Evolutionary conservation across 1,284 basidiomycete species (phyloP).

Genomic region (Cystobasidium slooffiae): DNA sequence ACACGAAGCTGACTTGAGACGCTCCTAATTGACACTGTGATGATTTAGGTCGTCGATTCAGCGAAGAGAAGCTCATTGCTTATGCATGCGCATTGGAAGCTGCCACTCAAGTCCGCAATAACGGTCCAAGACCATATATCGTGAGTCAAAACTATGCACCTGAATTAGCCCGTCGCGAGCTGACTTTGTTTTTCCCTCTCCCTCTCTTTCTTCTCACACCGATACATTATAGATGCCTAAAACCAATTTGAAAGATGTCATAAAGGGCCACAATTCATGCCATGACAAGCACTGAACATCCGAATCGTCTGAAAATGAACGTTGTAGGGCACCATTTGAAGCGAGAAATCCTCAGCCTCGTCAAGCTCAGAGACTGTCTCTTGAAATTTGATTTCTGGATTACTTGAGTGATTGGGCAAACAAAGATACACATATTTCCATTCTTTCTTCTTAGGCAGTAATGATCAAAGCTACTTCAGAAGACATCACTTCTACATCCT

Average conservation of each 20-base stretch:
- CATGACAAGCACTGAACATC: not conserved
- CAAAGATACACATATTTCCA: too few relatives aligned
- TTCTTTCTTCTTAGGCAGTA: too few relatives aligned
- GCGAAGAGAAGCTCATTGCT: slow-evolving; percentile 34
- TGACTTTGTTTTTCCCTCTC: not conserved
- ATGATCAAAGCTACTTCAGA: too few relatives aligned
- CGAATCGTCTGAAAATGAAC: too few relatives aligned
- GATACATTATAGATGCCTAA: not conserved
- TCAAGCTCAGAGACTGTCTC: too few relatives aligned
- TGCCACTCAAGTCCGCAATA: slow-evolving; percentile 29
- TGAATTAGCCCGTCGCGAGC: not conserved
- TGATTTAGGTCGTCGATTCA: slow-evolving; percentile 32
- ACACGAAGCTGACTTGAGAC: not conserved
- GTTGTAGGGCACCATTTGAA: too few relatives aligned
- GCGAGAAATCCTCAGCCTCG: too few relatives aligned
- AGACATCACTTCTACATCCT: too few relatives aligned
- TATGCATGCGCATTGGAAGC: slow-evolving; percentile 42
- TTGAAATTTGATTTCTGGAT: too few relatives aligned
- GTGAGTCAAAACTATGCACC: not conserved
- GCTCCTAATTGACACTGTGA: not conserved
- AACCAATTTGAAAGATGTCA: not conserved
- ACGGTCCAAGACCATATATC: not conserved
- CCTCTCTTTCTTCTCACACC: too few relatives aligned
- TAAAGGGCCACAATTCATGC: not conserved
- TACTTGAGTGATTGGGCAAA: too few relatives aligned